Evolutionary conservation across 352 stramenopile species (phyloP), one percentile per base, ranked within the genome.

Genomic region (Phytophthora fragariae): DNA sequence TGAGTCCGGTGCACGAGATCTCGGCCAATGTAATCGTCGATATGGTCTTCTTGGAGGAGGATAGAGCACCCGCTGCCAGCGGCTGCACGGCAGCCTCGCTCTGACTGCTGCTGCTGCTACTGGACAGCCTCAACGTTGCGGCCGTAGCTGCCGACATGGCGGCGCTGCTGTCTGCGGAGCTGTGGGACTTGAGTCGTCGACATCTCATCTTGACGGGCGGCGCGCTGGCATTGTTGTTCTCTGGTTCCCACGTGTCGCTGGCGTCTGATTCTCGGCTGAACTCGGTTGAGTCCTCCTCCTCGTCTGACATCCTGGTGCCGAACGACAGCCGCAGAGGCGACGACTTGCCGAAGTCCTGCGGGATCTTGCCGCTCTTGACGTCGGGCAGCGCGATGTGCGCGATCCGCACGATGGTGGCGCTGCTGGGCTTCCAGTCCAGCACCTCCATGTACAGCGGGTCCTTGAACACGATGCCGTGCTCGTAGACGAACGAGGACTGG

Each of bases 401-500:
- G 63, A 91, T 90, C 8, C 80, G 68, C 7, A 58, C 39, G 50
- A 91, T 72, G 14, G 64, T 68, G 21, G 57, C 61, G 61, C 65
- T 75, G 33, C 74, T 61, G 21, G 74, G 50, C 29, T 75, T 80
- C 88, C 88, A 95, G 52, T 92, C 80, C 59, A 95, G 61, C 33
- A 92, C 68, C 68, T 95, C 88, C 33, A 85, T 83, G 68, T 83
- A 93, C 7, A 93, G 72, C 35, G 84, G 75, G 55, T 92, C 74
- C 50, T 85, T 82, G 72, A 94, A 92, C 21, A 93, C 69, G 11
- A 92, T 68, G 9, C 88, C 88, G 65, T 91, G 81, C 56, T 95
- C 85, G 72, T 92, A 93, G 14, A 93, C 75, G 52, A 93, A 92
- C 46, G 77, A 82, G n/a, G 86, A 87, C 70, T 93, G 86, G 57